These are phyloP conservation scores for Lipomyces spencermartinsiae DNA, from an alignment of 805 yeast genomes.

Conservation along the genomic window DNA sequence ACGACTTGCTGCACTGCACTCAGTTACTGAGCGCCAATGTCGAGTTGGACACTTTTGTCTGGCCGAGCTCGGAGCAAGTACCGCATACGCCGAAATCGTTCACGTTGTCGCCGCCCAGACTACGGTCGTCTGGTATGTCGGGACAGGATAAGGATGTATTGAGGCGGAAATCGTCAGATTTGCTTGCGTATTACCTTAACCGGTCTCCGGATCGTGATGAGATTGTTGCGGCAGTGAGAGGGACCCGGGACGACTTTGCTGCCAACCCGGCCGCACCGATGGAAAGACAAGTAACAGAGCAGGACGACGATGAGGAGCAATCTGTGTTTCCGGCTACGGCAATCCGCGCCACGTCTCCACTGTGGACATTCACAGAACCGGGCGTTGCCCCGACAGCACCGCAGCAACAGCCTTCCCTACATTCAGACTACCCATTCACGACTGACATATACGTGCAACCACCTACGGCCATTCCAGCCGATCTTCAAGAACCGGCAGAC, in stretches of 20 bases:
- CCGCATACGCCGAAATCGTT: not conserved
- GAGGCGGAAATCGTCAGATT: conserved; percentile 19
- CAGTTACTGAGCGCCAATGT: conserved; percentile 16
- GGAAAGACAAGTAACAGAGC: not conserved
- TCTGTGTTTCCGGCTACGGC: conserved; percentile 27
- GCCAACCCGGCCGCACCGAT: not conserved
- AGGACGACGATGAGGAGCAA: conserved; percentile 6
- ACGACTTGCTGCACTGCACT: conserved; percentile 30
- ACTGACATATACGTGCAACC: not conserved
- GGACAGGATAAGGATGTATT: not conserved
- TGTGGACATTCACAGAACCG: conserved; percentile 33
- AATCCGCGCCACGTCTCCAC: conserved; percentile 33
- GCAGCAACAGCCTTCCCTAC: not conserved
- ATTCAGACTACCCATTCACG: not conserved
- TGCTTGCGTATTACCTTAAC: conserved; percentile 30
- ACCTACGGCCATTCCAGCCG: not conserved
- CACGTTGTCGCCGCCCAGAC: not conserved
- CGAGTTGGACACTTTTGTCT: not conserved
- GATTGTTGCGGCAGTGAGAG: not conserved
- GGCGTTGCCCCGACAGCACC: not conserved
- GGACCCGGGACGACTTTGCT: not conserved
- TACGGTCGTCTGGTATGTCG: not conserved
- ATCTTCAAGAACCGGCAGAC: not conserved
- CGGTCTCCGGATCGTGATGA: conserved; percentile 4
- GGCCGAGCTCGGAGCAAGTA: not conserved